phyloP scores from a whole-genome alignment of 129 eudicot genomes.

The Flaveria ramosissima region DNA sequence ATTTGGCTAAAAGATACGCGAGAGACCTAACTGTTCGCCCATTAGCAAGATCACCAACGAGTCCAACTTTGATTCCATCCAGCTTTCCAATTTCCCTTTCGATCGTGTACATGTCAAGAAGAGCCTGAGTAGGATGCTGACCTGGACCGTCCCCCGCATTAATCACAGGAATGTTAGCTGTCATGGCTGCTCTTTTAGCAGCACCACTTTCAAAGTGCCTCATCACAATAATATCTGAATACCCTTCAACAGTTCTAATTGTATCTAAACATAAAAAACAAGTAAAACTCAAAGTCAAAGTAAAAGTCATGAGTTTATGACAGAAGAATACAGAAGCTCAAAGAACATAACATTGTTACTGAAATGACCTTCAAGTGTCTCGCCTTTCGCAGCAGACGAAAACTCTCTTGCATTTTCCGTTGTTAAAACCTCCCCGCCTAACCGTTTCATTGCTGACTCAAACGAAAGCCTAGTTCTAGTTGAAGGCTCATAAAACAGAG shows the following conservation, averaged over 20 bases:
- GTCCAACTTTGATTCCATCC: constrained; percentile 89
- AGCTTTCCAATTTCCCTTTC: constrained; percentile 89
- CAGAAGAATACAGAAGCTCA: constrained; percentile 10
- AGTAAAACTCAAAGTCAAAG: neutral
- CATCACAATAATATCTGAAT: constrained; percentile 90
- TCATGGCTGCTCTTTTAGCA: constrained; percentile 87
- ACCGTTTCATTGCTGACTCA: constrained; percentile 95
- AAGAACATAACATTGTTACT: neutral
- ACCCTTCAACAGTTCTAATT: constrained; percentile 93
- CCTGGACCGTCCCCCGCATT: constrained; percentile 99
- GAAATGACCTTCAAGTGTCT: constrained; percentile 87
- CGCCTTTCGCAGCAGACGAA: constrained; percentile 99
- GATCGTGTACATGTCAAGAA: constrained; percentile 85
- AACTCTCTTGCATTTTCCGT: constrained; percentile 97
- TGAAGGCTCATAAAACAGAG: constrained; percentile 94
- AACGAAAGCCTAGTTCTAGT: constrained; percentile 98
- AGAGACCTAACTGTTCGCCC: constrained; percentile 96
- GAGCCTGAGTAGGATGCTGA: constrained; percentile 98
- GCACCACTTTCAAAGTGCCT: constrained; percentile 98
- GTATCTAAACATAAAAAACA: constrained; percentile 55
- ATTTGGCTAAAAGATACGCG: constrained; percentile 88
- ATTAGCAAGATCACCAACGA: constrained; percentile 94
- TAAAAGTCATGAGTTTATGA: constrained; percentile 7
- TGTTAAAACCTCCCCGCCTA: constrained; percentile 96
- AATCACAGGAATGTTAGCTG: constrained; percentile 84